Percentiles rank a stretch among this genome's conserved stretches.
These are phyloP conservation scores for Hypomyces rosellus DNA, from an alignment of 2,329 filamentous ascomycete species.

Conservation along the genomic window DNA sequence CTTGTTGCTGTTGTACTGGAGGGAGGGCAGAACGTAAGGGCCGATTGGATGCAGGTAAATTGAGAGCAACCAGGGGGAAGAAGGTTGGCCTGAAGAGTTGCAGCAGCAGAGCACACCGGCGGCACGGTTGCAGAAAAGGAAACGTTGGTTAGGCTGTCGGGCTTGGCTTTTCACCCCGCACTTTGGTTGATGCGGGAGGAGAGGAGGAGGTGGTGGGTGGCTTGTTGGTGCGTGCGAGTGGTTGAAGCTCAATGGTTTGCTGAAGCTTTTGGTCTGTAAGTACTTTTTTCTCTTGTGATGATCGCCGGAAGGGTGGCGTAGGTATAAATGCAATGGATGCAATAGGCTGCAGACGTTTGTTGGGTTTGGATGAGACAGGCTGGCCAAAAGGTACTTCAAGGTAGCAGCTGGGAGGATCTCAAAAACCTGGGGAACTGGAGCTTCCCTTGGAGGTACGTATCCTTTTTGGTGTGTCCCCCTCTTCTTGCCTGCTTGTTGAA, in stretches of 20 bases:
- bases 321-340: conserved; percentile 3
- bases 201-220: too few species aligned
- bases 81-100: conserved; percentile 1
- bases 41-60: conserved; percentile 21
- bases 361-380: too few species aligned
- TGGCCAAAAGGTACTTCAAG: too few species aligned
- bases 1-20: conserved; percentile 7
- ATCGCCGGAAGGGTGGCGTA: not conserved
- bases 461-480: conserved; percentile 1
- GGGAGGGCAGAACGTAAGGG: conserved; percentile 24
- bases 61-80: not conserved
- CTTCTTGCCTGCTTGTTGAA: conserved; percentile 1
- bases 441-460: conserved; percentile 5
- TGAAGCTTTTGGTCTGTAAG: not conserved
- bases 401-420: conserved; percentile 6
- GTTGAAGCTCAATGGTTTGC: not conserved
- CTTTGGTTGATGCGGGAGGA: too few species aligned
- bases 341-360: conserved; percentile 2
- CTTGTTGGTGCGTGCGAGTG: not conserved
- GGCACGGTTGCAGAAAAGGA: not conserved
- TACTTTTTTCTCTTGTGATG: not conserved
- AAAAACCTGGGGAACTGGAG: conserved; percentile 13
- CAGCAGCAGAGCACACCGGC: not conserved
- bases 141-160: too few species aligned
- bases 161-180: too few species aligned